Percentiles rank a stretch among this genome's conserved stretches.
These are phyloP conservation scores for Neonectria hederae DNA, from an alignment of 2,329 filamentous ascomycete genomes.

Conservation along the genomic window DNA sequence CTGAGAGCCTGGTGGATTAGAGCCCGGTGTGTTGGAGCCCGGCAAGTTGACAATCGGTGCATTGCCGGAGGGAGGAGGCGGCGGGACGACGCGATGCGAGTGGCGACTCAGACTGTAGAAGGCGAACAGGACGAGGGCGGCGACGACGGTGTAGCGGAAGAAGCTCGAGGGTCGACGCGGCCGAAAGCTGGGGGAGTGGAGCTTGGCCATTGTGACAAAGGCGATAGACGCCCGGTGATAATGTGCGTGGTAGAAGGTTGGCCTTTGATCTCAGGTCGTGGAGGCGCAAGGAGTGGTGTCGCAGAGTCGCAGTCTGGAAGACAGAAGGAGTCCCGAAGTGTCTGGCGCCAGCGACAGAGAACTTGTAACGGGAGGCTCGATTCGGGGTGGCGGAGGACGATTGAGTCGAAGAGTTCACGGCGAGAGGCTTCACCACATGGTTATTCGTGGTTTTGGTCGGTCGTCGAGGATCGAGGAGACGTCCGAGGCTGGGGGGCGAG, in stretches of 20 bases:
- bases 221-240: not conserved
- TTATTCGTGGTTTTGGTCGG: not conserved
- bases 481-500: not conserved
- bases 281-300: not conserved
- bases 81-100: not conserved
- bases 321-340: constrained; percentile 1
- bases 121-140: constrained; percentile 47
- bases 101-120: constrained; percentile 41
- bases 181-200: constrained; percentile 54
- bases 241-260: not conserved
- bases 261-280: not conserved
- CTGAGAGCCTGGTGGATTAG: not conserved
- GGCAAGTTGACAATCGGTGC: not conserved
- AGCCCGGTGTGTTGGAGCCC: not conserved
- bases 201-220: constrained; percentile 38
- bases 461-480: constrained; percentile 4
- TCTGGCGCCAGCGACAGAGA: constrained; percentile 29
- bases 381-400: not conserved
- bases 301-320: not conserved
- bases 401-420: not conserved
- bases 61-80: not conserved
- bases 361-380: constrained; percentile 5
- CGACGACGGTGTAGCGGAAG: constrained; percentile 53
- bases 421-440: not conserved
- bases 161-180: constrained; percentile 56